Base-by-base conservation (phyloP, 139 green algal genomes). In the Mesotaenium endlicherianum region DNA sequence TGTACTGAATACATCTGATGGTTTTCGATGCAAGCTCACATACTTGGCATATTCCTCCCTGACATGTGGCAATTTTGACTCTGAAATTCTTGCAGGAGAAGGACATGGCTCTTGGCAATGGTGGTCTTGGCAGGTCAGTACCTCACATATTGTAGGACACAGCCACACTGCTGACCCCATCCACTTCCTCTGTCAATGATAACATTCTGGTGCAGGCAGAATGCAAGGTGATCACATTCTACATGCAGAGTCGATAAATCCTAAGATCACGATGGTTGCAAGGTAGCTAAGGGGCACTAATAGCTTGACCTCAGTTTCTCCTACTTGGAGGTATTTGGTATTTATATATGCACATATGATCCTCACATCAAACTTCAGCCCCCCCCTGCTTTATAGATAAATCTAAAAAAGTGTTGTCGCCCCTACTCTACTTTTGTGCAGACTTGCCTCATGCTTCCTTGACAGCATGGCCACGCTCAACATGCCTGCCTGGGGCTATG, bases 371-470 rank as follows among this genome's bases (percentile, higher is more conserved):
- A n/a, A n/a, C n/a, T n/a, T n/a, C n/a, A n/a, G n/a, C n/a, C n/a
- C n/a, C n/a, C n/a, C n/a, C n/a, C n/a, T n/a, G n/a, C n/a, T n/a
- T n/a, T n/a, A n/a, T n/a, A n/a, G n/a, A n/a, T n/a, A n/a, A n/a
- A n/a, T n/a, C n/a, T n/a, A n/a, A n/a, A n/a, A n/a, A n/a, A n/a
- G n/a, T n/a, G n/a, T n/a, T n/a, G n/a, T n/a, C n/a, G n/a, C n/a
- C n/a, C n/a, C n/a, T n/a, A n/a, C n/a, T n/a, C n/a, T n/a, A n/a
- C n/a, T 11, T 6, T 26, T 53, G 20, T 82, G 75, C 75, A 82
- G 77, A 49, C 92, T 99, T 81, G 96, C 96, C 0, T 94, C 95
- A n/a, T 99, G 96, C 93, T 99, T 99, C 92, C 92, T 99, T 45
- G 96, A 99, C 90, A 96, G 91, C 47, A 98, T 99, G 82, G 96